Base-by-base conservation (phyloP, 2,329 filamentous ascomycete species). In the Claviceps lovelessii region DNA sequence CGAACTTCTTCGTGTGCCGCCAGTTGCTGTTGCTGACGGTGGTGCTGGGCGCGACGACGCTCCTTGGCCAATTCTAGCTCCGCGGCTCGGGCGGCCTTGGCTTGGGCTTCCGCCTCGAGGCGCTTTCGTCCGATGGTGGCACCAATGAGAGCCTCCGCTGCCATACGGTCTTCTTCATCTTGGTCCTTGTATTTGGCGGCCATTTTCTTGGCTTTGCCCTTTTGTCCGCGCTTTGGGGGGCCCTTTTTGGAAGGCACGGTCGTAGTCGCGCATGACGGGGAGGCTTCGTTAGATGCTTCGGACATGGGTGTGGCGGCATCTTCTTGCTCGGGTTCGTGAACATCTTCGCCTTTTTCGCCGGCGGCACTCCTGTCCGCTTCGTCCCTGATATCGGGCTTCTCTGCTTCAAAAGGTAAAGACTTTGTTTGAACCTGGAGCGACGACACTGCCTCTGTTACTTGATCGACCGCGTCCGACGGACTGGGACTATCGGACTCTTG, bases 161-260 rank as follows among this genome's bases (percentile, higher is more conserved):
- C 79, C 7, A 79, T 80, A 13, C 90, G 88, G 64, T 98, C 93
- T 69, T 95, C 91, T 54, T 95, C 90, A 62, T 97, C 91, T 74
- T 97, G 93, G 62, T 94, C 76, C 49, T 86, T 91, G 71, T 98
- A 98, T 67, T 95, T 96, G 56, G 81, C 75, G 4, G 88, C 88
- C 2, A 88, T 83, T 68, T 93, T 95, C 74, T 94, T 95, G 47
- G 84, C 83, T 67, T 95, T 95, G 57, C 78, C 79, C 56, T 81
- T 83, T 67, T 94, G 89, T 35, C 90, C 89, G 55, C 90, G 83
- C 65, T 83, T 86, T 37, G 68, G 63, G 0, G 63, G 59, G 0
- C 52, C 61, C 64, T 75, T 80, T 67, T 74, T 76, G 65, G n/a
- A n/a, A 19, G 37, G 37, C 28, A 7, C 28, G 19, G 31, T 19